Evolutionary conservation across 2,329 filamentous ascomycete genomes (phyloP).

Genomic region (Ophiostoma sp.): DNA sequence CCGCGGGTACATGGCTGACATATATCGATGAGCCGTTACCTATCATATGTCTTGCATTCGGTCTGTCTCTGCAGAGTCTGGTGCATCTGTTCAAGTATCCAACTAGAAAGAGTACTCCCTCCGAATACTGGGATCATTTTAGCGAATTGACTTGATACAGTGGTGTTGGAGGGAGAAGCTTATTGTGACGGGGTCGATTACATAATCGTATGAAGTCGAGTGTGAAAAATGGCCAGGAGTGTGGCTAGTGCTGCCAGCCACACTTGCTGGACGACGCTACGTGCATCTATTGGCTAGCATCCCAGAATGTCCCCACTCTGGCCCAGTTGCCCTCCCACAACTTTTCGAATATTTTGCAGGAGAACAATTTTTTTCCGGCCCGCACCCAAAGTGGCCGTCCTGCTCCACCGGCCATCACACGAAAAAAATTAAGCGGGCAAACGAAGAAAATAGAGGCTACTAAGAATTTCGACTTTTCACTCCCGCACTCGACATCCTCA

Average conservation of each 20-base stretch:
- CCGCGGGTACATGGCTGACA: too few species aligned
- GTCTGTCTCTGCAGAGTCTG: too few species aligned
- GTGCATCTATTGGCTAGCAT: constrained; percentile 7
- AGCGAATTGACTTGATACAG: neutral
- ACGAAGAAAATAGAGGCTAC: constrained; percentile 23
- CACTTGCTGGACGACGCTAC: neutral
- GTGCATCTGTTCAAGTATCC: too few species aligned
- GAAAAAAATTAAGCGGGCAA: constrained; percentile 25
- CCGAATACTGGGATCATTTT: neutral
- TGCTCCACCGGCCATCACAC: constrained; percentile 27
- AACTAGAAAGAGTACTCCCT: neutral
- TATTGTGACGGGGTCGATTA: neutral
- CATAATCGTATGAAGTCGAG: neutral
- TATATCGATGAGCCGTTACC: too few species aligned
- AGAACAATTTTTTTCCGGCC: constrained; percentile 22
- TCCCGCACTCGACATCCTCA: constrained; percentile 16
- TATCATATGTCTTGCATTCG: too few species aligned
- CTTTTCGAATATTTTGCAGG: constrained; percentile 22
- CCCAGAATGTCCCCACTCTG: neutral
- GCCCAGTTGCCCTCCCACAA: constrained; percentile 27
- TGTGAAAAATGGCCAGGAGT: neutral
- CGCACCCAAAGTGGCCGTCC: constrained; percentile 16
- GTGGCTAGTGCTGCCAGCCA: constrained; percentile 18
- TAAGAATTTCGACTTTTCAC: constrained; percentile 19
- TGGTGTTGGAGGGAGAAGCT: neutral